Evolutionary conservation across 2,329 filamentous ascomycete species (phyloP), one percentile per base, ranked within the genome.

Genomic region (Cercospora canescens): DNA sequence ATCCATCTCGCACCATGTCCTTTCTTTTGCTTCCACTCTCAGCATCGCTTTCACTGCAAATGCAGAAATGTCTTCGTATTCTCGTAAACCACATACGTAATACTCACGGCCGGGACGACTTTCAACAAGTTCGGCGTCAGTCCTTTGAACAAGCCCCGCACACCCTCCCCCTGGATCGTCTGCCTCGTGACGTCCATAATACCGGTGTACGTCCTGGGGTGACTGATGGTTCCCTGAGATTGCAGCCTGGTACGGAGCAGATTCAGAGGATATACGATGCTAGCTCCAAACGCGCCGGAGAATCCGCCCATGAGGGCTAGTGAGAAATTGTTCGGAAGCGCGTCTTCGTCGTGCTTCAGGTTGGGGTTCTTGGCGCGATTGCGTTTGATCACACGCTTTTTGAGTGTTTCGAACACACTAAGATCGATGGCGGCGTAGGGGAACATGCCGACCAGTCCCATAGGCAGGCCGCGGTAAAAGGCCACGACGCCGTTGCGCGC

Each of bases 391-490:
- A 96, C 88, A 7, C 84, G 84, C 56, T 87, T 88, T 80, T 99
- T 99, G 68, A 97, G 86, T 67, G 95, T 88, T 80, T 99, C 95
- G 75, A 98, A 99, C 0, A 93, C 97, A 70, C 92, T 93, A 75
- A 99, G 90, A 76, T 99, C 95, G 76, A 99, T 96, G 58, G 95
- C 95, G 48, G 93, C 94, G 78, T 98, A 99, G 0, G 95, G 95
- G 74, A 99, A 99, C 89, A 98, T 97, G 77, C 95, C 95, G 59
- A 97, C 82, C 4, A 99, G 85, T 16, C 95, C 95, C 87, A 98
- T 95, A 0, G 93, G 94, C 35, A 99, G 86, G 45, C 95, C 95
- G 62, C 94, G 92, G 79, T 98, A 99, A 69, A 93, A 94, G 6
- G 91, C 86, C 34, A 87, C 83, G 30, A 94, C 71, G 24, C 92